A percentile compares a stretch with the other conserved stretches of the same genome.
phyloP scores from a whole-genome alignment of 75 land plant species.

The Isoetes taiwanensis region DNA sequence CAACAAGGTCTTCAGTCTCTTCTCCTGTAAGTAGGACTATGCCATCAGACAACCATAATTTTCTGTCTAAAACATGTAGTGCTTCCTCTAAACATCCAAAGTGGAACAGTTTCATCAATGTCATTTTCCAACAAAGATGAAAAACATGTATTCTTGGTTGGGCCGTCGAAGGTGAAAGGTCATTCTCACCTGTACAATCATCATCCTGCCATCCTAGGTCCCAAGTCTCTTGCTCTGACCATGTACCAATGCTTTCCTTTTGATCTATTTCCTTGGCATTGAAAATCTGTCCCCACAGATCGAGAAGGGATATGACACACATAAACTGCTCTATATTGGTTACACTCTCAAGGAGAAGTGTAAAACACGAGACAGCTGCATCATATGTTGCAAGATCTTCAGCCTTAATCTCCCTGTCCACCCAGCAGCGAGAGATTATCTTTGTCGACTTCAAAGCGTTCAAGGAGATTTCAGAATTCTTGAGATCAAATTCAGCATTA shows the following conservation, averaged over 20 bases:
- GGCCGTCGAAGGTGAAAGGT: no score
- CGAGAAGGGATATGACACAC: slow-evolving; percentile 37
- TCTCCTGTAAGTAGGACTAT: slow-evolving; percentile 45
- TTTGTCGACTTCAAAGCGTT: slow-evolving; percentile 77
- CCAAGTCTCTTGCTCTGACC: slow-evolving; percentile 56
- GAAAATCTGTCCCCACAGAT: slow-evolving; percentile 72
- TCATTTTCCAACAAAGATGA: slow-evolving; percentile 61
- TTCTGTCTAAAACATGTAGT: slow-evolving; percentile 39
- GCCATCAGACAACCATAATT: no score
- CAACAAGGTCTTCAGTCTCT: slow-evolving; percentile 32
- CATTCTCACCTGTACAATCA: slow-evolving; percentile 7
- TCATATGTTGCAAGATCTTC: slow-evolving; percentile 49
- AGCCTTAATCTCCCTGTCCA: slow-evolving; percentile 29
- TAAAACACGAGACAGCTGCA: slow-evolving; percentile 51
- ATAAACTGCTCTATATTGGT: slow-evolving; percentile 23
- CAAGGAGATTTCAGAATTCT: slow-evolving; percentile 10
- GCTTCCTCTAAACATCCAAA: slow-evolving; percentile 13
- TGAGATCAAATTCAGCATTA: neutral
- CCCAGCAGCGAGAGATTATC: slow-evolving; percentile 36
- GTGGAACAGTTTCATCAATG: slow-evolving; percentile 28
- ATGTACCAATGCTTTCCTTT: slow-evolving; percentile 3
- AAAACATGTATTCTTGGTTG: slow-evolving; percentile 54
- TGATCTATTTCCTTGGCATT: slow-evolving; percentile 13
- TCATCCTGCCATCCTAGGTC: slow-evolving; percentile 91
- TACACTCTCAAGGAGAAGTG: slow-evolving; percentile 30